Evolutionary conservation across 2,329 filamentous ascomycete species (phyloP).

Genomic region (Pestalotiopsis sp.): DNA sequence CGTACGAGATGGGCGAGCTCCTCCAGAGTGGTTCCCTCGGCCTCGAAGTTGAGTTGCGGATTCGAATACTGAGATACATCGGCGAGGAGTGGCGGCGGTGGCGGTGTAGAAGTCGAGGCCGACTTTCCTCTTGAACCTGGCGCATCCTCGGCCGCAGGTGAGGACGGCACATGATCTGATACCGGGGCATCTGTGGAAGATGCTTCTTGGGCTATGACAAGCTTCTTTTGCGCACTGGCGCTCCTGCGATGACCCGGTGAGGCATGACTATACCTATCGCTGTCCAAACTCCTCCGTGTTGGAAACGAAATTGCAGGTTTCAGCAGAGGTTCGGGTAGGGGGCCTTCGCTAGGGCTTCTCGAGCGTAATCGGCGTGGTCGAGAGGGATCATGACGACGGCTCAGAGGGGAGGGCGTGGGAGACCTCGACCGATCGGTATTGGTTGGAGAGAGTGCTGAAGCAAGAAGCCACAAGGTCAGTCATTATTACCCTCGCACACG

Average conservation of each 20-base stretch:
- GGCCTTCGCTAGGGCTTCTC: slow-evolving; percentile 48
- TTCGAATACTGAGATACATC: slow-evolving; percentile 71
- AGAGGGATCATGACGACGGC: slow-evolving; percentile 52
- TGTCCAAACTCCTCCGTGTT: slow-evolving; percentile 47
- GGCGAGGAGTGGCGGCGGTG: slow-evolving; percentile 59
- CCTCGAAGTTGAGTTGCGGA: slow-evolving; percentile 60
- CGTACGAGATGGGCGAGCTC: slow-evolving; percentile 80
- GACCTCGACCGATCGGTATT: slow-evolving; percentile 56
- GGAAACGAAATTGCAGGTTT: slow-evolving; percentile 44
- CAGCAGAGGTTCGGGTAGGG: slow-evolving; percentile 48
- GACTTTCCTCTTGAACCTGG: slow-evolving; percentile 41
- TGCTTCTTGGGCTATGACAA: slow-evolving; percentile 49
- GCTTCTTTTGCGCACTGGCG: slow-evolving; percentile 46
- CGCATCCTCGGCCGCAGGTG: slow-evolving; percentile 31
- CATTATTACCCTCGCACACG: neutral
- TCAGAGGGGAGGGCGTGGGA: slow-evolving; percentile 58
- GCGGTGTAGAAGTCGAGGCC: slow-evolving; percentile 45
- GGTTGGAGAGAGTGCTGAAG: slow-evolving; percentile 54
- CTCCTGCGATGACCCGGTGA: slow-evolving; percentile 35
- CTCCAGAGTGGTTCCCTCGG: slow-evolving; percentile 70
- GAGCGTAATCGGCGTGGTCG: slow-evolving; percentile 55
- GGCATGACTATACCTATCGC: slow-evolving; percentile 38
- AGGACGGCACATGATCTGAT: slow-evolving; percentile 18
- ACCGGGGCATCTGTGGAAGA: slow-evolving; percentile 22
- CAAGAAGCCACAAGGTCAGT: slow-evolving; percentile 43